Conservation (phyloP, 495 filamentous ascomycete species). For the Podospora bellae-mahoneyi region DNA sequence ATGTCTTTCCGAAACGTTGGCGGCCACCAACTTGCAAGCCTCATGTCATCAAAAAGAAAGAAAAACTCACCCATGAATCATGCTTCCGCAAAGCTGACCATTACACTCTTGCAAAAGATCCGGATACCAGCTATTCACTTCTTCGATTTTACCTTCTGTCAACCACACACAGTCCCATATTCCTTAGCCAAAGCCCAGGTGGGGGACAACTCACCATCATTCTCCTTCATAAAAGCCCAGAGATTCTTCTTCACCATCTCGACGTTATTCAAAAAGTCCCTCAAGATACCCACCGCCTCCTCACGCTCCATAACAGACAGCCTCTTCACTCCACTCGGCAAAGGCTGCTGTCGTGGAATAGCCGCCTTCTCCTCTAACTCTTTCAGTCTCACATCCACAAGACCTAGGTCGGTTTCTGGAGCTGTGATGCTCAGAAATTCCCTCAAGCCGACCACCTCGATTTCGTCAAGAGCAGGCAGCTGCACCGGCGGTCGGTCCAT, state of each 20-base stretch:
- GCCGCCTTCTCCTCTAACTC: neutral
- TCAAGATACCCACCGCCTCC: neutral
- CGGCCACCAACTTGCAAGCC: too few species aligned
- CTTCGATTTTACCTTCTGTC: neutral
- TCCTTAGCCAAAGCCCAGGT: too few species aligned
- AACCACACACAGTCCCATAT: too few species aligned
- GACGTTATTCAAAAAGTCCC: neutral
- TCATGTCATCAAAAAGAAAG: neutral
- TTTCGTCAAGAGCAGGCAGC: neutral
- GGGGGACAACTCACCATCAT: neutral
- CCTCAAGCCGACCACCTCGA: neutral
- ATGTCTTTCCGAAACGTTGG: too few species aligned
- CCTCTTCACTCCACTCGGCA: neutral
- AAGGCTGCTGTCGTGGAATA: neutral
- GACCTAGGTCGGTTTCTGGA: neutral
- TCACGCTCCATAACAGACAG: neutral
- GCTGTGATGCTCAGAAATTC: neutral
- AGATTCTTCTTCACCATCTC: neutral
- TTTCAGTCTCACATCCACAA: neutral
- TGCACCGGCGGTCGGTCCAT: neutral
- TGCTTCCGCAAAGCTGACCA: neutral
- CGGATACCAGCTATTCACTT: neutral
- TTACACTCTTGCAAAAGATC: neutral
- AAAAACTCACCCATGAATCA: neutral
- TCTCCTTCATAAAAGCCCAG: neutral